These are phyloP conservation scores for Salvia rosmarinus DNA, from an alignment of 257 asterid species.

Conservation along the genomic window DNA sequence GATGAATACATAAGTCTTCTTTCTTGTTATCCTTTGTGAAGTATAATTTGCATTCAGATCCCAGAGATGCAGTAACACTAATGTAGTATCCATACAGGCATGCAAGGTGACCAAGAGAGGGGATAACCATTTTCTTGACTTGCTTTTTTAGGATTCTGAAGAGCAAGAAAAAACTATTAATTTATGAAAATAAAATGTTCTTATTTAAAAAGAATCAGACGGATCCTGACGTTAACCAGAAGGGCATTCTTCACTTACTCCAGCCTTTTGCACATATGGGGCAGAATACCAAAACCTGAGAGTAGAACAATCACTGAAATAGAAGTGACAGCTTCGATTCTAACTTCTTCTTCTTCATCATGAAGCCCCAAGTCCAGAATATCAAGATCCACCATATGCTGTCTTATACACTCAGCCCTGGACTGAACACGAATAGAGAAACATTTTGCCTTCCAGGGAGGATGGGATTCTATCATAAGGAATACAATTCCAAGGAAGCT, in stretches of 20 bases:
- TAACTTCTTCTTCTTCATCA: slow-evolving; percentile 74
- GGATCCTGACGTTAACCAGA: slow-evolving; percentile 21
- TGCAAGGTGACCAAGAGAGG: slow-evolving; percentile 77
- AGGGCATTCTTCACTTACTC: slow-evolving; percentile 63
- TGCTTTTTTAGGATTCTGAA: slow-evolving; percentile 65
- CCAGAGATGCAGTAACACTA: slow-evolving; percentile 37
- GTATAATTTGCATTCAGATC: slow-evolving; percentile 64
- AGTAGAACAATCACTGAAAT: slow-evolving; percentile 73
- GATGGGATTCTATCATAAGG: slow-evolving; percentile 45
- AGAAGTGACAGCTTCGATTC: slow-evolving; percentile 72
- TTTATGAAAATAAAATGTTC: not conserved
- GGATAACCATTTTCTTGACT: slow-evolving; percentile 70
- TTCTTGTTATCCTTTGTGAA: slow-evolving; percentile 48
- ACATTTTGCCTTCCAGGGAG: slow-evolving; percentile 75
- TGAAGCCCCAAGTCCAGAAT: slow-evolving; percentile 80
- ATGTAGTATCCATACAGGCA: slow-evolving; percentile 72
- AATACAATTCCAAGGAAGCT: slow-evolving; percentile 65
- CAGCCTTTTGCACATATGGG: slow-evolving; percentile 72
- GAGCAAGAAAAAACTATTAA: not conserved
- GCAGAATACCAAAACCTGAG: slow-evolving; percentile 66
- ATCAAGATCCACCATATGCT: slow-evolving; percentile 54
- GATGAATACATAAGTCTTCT: slow-evolving; percentile 45
- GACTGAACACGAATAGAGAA: slow-evolving; percentile 69
- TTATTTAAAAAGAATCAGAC: slow-evolving; percentile 8
- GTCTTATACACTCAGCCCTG: slow-evolving; percentile 49